Evolutionary conservation across 495 filamentous ascomycete genomes (phyloP).

Genomic region (Recurvomyces mirabilis): DNA sequence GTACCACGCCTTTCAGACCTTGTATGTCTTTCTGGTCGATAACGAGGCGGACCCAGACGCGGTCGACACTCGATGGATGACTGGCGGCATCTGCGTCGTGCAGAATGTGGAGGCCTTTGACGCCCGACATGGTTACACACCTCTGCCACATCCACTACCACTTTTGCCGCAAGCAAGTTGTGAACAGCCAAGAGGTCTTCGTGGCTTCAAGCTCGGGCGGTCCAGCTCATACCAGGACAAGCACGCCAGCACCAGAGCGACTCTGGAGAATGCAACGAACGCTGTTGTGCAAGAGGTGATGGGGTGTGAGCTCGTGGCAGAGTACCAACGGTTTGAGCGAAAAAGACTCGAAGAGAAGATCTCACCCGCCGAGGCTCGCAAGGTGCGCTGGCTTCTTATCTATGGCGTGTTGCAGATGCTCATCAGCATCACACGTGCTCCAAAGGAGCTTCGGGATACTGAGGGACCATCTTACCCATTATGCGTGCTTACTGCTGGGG

Average conservation of each 20-base stretch:
- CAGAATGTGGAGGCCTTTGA: conserved; percentile 51
- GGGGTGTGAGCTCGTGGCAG: conserved; percentile 31
- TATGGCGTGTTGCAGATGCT: conserved; percentile 56
- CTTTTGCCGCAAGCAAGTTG: conserved; percentile 40
- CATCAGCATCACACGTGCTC: conserved; percentile 28
- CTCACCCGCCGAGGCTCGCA: conserved; percentile 30
- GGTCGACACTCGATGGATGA: conserved; percentile 25
- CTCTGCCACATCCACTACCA: conserved; percentile 48
- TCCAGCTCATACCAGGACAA: conserved; percentile 20
- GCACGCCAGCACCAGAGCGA: conserved; percentile 23
- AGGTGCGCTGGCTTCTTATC: conserved; percentile 57
- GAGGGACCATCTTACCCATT: conserved; percentile 27
- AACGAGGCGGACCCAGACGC: conserved; percentile 33
- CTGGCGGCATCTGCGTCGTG: conserved; percentile 49
- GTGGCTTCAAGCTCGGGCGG: conserved; percentile 24
- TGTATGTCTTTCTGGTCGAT: conserved; percentile 55
- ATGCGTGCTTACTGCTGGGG: conserved; percentile 23
- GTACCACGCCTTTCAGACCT: conserved; percentile 48
- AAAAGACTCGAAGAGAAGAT: conserved; percentile 29
- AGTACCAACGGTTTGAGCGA: conserved; percentile 38
- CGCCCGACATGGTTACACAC: conserved; percentile 38
- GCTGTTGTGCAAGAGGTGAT: conserved; percentile 22
- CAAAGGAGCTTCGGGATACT: conserved; percentile 29
- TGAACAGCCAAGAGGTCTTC: too few relatives aligned
- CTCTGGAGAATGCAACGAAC: conserved; percentile 35